Evolutionary conservation across 169 alveolate genomes (phyloP).

Genomic region (Cryptosporidium xiaoi): DNA sequence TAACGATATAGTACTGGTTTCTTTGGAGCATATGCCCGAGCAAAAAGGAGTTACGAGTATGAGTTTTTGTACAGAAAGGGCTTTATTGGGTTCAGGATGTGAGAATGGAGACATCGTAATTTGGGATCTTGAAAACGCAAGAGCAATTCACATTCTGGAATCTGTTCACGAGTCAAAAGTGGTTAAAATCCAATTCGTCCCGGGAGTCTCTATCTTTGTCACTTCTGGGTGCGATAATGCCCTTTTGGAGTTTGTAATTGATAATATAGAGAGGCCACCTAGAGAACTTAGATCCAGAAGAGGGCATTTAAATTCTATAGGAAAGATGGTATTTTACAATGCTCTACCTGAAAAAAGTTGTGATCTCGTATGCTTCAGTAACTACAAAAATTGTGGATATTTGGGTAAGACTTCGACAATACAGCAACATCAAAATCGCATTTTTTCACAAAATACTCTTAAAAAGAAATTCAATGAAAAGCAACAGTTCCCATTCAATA

Average conservation of each 20-base stretch:
- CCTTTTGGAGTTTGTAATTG: slow-evolving; percentile 74
- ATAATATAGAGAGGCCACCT: slow-evolving; percentile 66
- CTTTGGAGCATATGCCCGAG: slow-evolving; percentile 61
- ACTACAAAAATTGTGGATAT: slow-evolving; percentile 68
- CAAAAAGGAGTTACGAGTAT: slow-evolving; percentile 34
- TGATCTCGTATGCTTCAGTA: slow-evolving; percentile 73
- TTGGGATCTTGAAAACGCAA: slow-evolving; percentile 68
- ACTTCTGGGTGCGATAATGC: slow-evolving; percentile 76
- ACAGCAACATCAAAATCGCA: slow-evolving; percentile 76
- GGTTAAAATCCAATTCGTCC: slow-evolving; percentile 49
- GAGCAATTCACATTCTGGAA: slow-evolving; percentile 37
- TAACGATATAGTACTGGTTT: slow-evolving; percentile 32
- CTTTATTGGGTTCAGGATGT: slow-evolving; percentile 58
- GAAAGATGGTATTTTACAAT: slow-evolving; percentile 9
- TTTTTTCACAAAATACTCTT: slow-evolving; percentile 74
- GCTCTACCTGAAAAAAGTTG: slow-evolving; percentile 74
- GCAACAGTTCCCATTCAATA: slow-evolving; percentile 19
- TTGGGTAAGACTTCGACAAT: slow-evolving; percentile 76
- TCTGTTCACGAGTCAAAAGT: slow-evolving; percentile 64
- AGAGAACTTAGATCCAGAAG: slow-evolving; percentile 78
- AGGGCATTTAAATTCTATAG: slow-evolving; percentile 76
- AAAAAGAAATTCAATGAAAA: slow-evolving; percentile 69
- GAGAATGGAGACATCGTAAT: slow-evolving; percentile 65
- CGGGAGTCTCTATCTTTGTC: slow-evolving; percentile 43
- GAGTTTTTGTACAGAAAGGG: slow-evolving; percentile 60